phyloP scores from a whole-genome alignment of 2,329 filamentous ascomycete species.

The Aaosphaeria pasadenensis region DNA sequence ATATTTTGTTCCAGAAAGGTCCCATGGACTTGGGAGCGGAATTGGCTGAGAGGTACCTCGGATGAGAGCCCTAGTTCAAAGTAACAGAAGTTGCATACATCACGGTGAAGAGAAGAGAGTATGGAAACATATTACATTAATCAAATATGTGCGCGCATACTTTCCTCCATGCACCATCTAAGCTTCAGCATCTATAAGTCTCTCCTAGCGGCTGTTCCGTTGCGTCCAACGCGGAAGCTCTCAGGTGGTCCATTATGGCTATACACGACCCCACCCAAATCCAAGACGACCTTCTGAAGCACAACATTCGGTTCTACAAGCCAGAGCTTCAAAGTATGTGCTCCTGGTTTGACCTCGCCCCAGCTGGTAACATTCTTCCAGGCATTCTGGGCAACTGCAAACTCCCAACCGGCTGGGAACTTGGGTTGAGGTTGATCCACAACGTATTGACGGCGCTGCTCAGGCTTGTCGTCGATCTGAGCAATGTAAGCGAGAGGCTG shows the following conservation, averaged over 20 bases:
- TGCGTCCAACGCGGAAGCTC: conserved; percentile 33
- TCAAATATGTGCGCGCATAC: no score
- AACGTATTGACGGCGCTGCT: conserved; percentile 42
- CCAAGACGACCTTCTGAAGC: conserved; percentile 34
- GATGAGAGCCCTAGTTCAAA: no score
- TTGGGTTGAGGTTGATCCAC: conserved; percentile 40
- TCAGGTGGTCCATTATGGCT: conserved; percentile 37
- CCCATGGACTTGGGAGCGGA: no score
- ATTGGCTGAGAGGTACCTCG: no score
- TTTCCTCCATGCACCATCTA: no score
- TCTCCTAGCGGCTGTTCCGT: conserved; percentile 1
- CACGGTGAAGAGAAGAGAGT: no score
- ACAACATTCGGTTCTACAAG: conserved; percentile 44
- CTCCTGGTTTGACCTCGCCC: conserved; percentile 30
- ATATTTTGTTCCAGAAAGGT: no score
- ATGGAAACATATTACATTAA: no score
- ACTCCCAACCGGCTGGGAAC: conserved; percentile 49
- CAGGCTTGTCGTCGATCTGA: conserved; percentile 42
- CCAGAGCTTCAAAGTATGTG: conserved; percentile 46
- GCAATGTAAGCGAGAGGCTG: conserved; percentile 51
- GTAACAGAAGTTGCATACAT: no score
- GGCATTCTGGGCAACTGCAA: conserved; percentile 49
- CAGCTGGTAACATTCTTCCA: conserved; percentile 48
- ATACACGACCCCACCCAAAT: conserved; percentile 30
- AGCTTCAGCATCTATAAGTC: background rate